Percentiles rank a stretch among this genome's conserved stretches.
Conservation (phyloP, 2,329 filamentous ascomycete genomes). For the Ceratocystis cacaofunesta region DNA sequence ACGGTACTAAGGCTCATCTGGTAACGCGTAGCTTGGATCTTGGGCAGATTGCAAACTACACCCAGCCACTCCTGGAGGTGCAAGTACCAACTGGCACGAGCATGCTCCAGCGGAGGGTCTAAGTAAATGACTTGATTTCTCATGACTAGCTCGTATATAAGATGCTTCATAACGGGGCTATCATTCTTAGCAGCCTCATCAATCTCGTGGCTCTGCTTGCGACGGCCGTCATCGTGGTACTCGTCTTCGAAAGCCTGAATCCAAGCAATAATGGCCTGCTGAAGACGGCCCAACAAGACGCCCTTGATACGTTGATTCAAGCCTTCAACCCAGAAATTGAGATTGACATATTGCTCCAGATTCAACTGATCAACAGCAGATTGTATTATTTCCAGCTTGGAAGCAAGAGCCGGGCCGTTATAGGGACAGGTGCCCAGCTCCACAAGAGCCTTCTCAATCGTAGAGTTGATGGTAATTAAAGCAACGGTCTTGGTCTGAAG, state of each 20-base stretch:
- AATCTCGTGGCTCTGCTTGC: constrained; percentile 33
- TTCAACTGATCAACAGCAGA: constrained; percentile 91
- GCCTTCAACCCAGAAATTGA: constrained; percentile 74
- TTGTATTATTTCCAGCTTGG: constrained; percentile 73
- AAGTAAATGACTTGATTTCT: constrained; percentile 95
- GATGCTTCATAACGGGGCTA: constrained; percentile 51
- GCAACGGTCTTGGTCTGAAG: constrained; percentile 78
- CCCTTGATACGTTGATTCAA: constrained; percentile 76
- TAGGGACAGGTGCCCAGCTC: constrained; percentile 80
- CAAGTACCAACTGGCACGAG: constrained; percentile 81
- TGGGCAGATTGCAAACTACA: constrained; percentile 78
- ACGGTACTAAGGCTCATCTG: constrained; percentile 67
- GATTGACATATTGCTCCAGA: constrained; percentile 86
- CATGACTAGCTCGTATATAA: constrained; percentile 91
- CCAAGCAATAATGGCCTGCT: constrained; percentile 73
- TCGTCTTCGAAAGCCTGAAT: constrained; percentile 66
- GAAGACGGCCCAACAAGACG: constrained; percentile 67
- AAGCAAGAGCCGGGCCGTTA: constrained; percentile 61
- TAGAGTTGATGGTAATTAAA: constrained; percentile 65
- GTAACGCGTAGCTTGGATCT: constrained; percentile 89
- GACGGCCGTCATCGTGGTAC: constrained; percentile 36
- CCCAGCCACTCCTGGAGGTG: constrained; percentile 91
- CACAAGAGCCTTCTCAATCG: constrained; percentile 61
- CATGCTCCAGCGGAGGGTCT: constrained; percentile 82
- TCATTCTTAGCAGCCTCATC: constrained; percentile 34